These are phyloP conservation scores for Aaosphaeria pasadenensis DNA, from an alignment of 2,329 filamentous ascomycete genomes.

Conservation along the genomic window DNA sequence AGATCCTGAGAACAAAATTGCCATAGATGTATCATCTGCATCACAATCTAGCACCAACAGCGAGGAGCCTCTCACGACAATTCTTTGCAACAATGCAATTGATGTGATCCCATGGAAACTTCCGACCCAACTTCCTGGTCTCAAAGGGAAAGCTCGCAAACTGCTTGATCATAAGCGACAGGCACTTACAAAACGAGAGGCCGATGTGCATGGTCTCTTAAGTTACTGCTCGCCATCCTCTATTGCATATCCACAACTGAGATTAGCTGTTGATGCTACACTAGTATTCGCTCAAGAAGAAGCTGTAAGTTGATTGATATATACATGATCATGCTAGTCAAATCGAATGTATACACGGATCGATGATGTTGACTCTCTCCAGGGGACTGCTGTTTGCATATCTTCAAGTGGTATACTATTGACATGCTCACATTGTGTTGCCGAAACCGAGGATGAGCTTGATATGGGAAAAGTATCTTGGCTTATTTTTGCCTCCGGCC, in stretches of 20 bases:
- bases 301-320: constrained; percentile 21
- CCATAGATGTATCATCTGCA: too few species aligned
- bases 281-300: constrained; percentile 51
- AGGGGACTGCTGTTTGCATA: constrained; percentile 51
- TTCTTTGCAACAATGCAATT: neutral
- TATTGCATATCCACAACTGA: neutral
- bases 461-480: constrained; percentile 21
- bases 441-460: constrained; percentile 39
- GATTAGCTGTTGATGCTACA: constrained; percentile 9
- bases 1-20: too few species aligned
- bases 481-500: constrained; percentile 45
- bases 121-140: constrained; percentile 1
- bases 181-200: too few species aligned
- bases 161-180: constrained; percentile 4
- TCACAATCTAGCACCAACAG: too few species aligned
- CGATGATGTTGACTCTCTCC: constrained; percentile 23
- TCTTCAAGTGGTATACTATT: constrained; percentile 44
- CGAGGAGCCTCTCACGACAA: too few species aligned
- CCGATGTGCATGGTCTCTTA: too few species aligned
- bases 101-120: constrained; percentile 1
- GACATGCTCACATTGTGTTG: constrained; percentile 53
- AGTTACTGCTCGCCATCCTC: too few species aligned
- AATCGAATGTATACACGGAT: neutral
- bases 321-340: neutral
- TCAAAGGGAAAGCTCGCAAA: constrained; percentile 1